These are phyloP conservation scores for Pythium brachiatum DNA, from an alignment of 352 stramenopile genomes.

Conservation along the genomic window DNA sequence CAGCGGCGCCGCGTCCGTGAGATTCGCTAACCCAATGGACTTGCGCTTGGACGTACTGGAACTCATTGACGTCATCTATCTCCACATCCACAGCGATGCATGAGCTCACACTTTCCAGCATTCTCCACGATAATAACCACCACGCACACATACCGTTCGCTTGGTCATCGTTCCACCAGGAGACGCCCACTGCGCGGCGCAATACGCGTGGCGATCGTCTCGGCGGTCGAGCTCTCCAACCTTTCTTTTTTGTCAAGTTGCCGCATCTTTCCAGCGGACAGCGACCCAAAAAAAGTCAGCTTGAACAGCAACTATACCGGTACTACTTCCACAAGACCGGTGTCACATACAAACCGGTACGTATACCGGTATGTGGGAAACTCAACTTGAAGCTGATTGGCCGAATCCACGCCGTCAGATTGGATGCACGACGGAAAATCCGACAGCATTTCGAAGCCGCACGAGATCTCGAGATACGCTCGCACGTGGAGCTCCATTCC, in stretches of 20 bases:
- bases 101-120: not conserved
- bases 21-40: slow-evolving; percentile 26
- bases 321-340: slow-evolving; percentile 2
- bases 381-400: slow-evolving; percentile 29
- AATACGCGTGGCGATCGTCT: not conserved
- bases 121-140: not conserved
- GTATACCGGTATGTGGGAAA: slow-evolving; percentile 14
- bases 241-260: not conserved
- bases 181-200: not conserved
- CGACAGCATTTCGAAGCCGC: not conserved
- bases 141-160: slow-evolving; percentile 6
- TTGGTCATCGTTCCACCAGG: slow-evolving; percentile 1
- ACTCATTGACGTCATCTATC: slow-evolving; percentile 9
- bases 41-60: slow-evolving; percentile 15
- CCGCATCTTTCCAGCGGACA: not conserved
- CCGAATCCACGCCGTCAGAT: slow-evolving; percentile 23
- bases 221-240: not conserved
- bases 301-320: slow-evolving; percentile 14
- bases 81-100: not conserved
- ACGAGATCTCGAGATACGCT: not conserved
- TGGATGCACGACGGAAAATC: slow-evolving; percentile 21
- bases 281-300: slow-evolving; percentile 22
- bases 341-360: not conserved
- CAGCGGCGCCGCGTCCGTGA: slow-evolving; percentile 17
- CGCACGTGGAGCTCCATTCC: not conserved